These are phyloP conservation scores for Jatropha podagrica DNA, from an alignment of 441 rosid species.

Conservation along the genomic window DNA sequence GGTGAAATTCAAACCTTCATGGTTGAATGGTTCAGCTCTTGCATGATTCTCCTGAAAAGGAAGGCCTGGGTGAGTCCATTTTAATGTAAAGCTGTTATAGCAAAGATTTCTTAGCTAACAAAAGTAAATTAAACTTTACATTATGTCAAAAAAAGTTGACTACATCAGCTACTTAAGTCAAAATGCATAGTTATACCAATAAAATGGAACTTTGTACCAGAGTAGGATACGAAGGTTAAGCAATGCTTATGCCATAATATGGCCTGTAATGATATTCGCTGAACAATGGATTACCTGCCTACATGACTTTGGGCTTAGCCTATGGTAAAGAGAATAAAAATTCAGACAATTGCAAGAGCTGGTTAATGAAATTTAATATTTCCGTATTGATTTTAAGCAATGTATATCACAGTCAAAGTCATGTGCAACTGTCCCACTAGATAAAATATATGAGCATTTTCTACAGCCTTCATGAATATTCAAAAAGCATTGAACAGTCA, in stretches of 20 bases:
- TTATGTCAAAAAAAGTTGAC: background rate
- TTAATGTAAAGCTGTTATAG: background rate
- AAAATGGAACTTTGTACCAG: background rate
- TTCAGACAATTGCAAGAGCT: background rate
- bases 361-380: background rate
- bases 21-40: constrained; percentile 39
- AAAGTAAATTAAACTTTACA: background rate
- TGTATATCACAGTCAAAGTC: background rate
- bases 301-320: background rate
- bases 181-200: background rate
- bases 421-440: background rate
- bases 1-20: constrained; percentile 52
- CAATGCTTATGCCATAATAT: background rate
- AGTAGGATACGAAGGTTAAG: background rate
- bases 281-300: background rate
- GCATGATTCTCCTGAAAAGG: constrained; percentile 51
- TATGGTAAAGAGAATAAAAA: background rate
- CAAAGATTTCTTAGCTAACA: background rate
- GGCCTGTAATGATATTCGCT: background rate
- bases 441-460: background rate
- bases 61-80: constrained; percentile 21
- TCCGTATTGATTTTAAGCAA: background rate
- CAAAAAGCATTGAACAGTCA: background rate
- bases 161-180: background rate
- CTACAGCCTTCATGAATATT: background rate